A percentile compares a stretch with the other conserved stretches of the same genome.
phyloP scores from a whole-genome alignment of 768 basidiomycete genomes.

The Pleurotus ostreatus region DNA sequence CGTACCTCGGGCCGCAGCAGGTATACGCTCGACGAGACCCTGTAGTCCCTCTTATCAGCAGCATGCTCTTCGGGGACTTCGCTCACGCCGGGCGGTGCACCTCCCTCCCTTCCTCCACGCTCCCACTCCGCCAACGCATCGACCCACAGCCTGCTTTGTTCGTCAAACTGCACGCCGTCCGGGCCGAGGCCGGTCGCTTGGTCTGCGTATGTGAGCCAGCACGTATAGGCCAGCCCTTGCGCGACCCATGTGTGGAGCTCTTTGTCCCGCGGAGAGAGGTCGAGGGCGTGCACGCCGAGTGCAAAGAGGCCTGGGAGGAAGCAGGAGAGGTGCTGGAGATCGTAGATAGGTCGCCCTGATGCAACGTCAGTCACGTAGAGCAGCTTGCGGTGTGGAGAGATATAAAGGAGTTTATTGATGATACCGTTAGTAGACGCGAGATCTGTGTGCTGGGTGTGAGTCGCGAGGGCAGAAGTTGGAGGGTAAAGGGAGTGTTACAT shows the following conservation, averaged over 20 bases:
- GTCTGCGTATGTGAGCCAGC: constrained; percentile 70
- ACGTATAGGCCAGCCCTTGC: constrained; percentile 68
- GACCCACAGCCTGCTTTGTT: constrained; percentile 36
- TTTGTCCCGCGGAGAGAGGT: constrained; percentile 25
- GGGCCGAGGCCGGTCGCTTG: constrained; percentile 66
- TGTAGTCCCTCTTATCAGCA: constrained; percentile 46
- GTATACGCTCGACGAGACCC: constrained; percentile 40
- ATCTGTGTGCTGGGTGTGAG: constrained; percentile 31
- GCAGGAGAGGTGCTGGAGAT: constrained; percentile 72
- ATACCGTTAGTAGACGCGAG: constrained; percentile 57
- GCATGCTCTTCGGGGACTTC: constrained; percentile 15
- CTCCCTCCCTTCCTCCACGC: constrained; percentile 32
- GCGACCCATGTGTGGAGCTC: constrained; percentile 74
- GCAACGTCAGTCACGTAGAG: constrained; percentile 60
- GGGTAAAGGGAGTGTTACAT: constrained; percentile 31
- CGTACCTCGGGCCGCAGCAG: constrained; percentile 69
- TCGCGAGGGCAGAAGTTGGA: background rate
- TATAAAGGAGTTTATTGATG: constrained; percentile 57
- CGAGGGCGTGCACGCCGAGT: constrained; percentile 61
- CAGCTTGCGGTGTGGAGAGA: constrained; percentile 59
- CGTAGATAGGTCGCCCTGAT: constrained; percentile 35
- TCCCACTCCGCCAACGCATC: constrained; percentile 47
- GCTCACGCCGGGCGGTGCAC: constrained; percentile 50
- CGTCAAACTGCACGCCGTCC: constrained; percentile 46
- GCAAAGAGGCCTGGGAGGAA: constrained; percentile 76